Percentiles rank a stretch among this genome's conserved stretches.
Conservation (phyloP, 148 eudicot species). For the Persicaria maculosa region DNA sequence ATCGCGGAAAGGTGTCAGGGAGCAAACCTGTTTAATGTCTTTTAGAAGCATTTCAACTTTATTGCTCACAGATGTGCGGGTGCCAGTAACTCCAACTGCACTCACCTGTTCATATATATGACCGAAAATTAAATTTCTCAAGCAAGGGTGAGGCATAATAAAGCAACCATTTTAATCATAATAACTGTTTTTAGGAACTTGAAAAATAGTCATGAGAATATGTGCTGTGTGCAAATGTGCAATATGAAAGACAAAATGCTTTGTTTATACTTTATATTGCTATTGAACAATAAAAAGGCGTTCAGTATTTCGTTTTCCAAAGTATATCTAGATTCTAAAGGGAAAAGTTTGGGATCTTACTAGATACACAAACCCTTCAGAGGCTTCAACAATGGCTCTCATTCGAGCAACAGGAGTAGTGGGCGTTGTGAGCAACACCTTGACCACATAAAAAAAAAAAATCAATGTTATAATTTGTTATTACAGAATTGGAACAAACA, state of each 20-base stretch:
- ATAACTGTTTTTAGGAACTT: not conserved
- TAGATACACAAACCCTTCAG: conserved; percentile 90
- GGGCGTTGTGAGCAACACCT: conserved; percentile 63
- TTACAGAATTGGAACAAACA: not conserved
- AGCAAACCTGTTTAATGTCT: conserved; percentile 71
- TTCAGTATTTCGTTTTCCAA: not conserved
- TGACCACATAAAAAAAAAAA: not conserved
- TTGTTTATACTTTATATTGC: too few species aligned
- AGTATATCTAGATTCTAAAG: not conserved
- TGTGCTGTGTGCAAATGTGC: not conserved
- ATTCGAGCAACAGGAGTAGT: conserved; percentile 82
- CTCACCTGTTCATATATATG: conserved; percentile 45
- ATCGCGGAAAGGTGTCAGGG: not conserved
- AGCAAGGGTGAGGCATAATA: too few species aligned
- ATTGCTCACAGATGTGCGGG: conserved; percentile 67
- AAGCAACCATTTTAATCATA: not conserved
- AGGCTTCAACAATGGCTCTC: conserved; percentile 83
- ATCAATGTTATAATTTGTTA: not conserved
- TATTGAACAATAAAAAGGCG: conserved; percentile 15
- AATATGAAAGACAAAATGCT: not conserved
- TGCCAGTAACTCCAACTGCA: conserved; percentile 84
- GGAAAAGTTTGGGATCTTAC: conserved; percentile 27
- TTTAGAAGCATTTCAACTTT: conserved; percentile 61
- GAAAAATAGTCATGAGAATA: not conserved
- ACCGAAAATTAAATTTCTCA: too few species aligned